phyloP scores from a whole-genome alignment of 1,284 basidiomycete genomes.

The Tetrapyrgos nigripes region DNA sequence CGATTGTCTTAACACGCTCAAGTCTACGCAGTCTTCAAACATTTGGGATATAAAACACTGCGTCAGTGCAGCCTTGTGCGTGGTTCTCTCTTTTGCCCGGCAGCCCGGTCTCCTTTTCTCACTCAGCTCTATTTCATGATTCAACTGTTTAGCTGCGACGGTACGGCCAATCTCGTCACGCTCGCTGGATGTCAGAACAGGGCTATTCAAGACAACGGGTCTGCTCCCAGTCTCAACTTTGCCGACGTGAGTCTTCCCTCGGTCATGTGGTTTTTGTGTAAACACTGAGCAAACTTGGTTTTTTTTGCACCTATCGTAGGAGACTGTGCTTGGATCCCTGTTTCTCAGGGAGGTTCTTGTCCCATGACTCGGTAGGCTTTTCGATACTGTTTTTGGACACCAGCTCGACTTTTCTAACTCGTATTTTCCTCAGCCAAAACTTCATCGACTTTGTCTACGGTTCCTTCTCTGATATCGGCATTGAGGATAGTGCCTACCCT shows the following conservation, averaged over 20 bases:
- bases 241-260: neutral
- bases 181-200: neutral
- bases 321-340: neutral
- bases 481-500: no score
- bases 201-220: neutral
- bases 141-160: neutral
- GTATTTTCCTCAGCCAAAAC: neutral
- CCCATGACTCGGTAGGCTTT: neutral
- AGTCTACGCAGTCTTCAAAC: neutral
- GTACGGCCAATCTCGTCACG: neutral
- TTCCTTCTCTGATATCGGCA: neutral
- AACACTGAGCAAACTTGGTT: neutral
- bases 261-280: neutral
- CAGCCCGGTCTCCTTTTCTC: neutral
- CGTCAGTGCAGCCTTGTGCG: neutral
- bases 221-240: neutral
- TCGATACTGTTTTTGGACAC: neutral
- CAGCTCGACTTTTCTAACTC: neutral
- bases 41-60: neutral
- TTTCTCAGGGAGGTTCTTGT: neutral
- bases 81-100: neutral
- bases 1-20: neutral
- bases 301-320: neutral
- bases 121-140: no score
- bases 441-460: no score